A percentile compares a stretch with the other conserved stretches of the same genome.
phyloP scores from a whole-genome alignment of 169 alveolate genomes.

The Besnoitia besnoiti region DNA sequence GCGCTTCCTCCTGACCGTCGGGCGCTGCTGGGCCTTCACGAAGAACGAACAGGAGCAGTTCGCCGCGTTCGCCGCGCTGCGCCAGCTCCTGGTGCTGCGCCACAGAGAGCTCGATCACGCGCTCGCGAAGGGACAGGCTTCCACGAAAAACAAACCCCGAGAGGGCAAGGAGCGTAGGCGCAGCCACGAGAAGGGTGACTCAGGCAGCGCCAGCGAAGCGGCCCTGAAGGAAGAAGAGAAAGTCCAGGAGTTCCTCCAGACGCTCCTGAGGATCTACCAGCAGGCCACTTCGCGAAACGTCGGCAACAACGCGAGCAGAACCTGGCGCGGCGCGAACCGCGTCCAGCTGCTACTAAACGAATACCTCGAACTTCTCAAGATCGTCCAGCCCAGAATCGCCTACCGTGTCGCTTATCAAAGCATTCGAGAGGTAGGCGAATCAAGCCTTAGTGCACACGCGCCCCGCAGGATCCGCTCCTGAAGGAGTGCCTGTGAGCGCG shows the following conservation, averaged over 20 bases:
- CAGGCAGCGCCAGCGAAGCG: neutral
- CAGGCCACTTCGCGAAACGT: slow-evolving; percentile 30
- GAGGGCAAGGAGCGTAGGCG: neutral
- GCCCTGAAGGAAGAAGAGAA: neutral
- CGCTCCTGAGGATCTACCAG: slow-evolving; percentile 29
- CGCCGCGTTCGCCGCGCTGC: slow-evolving; percentile 46
- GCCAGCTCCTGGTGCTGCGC: slow-evolving; percentile 35
- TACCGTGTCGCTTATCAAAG: slow-evolving; percentile 44
- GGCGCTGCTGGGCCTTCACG: slow-evolving; percentile 54
- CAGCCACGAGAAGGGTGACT: too few species aligned
- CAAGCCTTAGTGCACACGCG: too few species aligned
- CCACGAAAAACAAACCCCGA: neutral
- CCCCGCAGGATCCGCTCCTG: too few species aligned
- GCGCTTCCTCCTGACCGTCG: slow-evolving; percentile 28
- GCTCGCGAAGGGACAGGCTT: neutral
- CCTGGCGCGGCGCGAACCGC: slow-evolving; percentile 39
- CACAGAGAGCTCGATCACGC: neutral
- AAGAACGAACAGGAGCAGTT: slow-evolving; percentile 24
- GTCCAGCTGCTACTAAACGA: slow-evolving; percentile 37
- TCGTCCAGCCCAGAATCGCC: neutral
- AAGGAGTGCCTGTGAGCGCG: too few species aligned
- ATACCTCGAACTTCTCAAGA: neutral
- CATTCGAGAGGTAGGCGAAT: slow-evolving; percentile 43
- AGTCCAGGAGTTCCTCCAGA: slow-evolving; percentile 28
- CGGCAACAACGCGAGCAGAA: slow-evolving; percentile 14